phyloP scores from a whole-genome alignment of 306 rosid genomes.

The Ormosia emarginata region DNA sequence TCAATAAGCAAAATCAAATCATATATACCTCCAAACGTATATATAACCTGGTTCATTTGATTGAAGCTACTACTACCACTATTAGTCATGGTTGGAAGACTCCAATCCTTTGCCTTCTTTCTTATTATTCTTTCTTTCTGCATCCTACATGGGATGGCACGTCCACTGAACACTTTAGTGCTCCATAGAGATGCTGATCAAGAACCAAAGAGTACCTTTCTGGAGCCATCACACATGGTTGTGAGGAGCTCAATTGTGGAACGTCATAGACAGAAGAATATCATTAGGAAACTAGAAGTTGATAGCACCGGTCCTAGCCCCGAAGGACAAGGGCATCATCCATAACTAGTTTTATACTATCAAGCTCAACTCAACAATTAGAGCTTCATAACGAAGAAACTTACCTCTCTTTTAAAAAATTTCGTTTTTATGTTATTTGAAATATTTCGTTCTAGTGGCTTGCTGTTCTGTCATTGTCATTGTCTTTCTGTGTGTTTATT shows the following conservation, averaged over 20 bases:
- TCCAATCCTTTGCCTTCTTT: conserved; percentile 20
- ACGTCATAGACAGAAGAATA: neutral
- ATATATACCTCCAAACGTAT: neutral
- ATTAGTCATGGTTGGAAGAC: conserved; percentile 28
- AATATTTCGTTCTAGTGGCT: neutral
- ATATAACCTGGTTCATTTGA: neutral
- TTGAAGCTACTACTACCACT: neutral
- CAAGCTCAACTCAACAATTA: neutral
- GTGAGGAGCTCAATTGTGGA: neutral
- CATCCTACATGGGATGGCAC: conserved; percentile 24
- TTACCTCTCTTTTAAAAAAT: neutral
- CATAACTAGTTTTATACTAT: too few relatives aligned
- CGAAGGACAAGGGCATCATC: conserved; percentile 38
- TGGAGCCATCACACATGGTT: conserved; percentile 1
- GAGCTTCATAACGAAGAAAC: neutral
- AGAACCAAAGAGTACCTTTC: neutral
- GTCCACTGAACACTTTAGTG: conserved; percentile 26
- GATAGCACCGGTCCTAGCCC: conserved; percentile 39
- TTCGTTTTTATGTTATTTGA: neutral
- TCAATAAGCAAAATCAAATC: neutral
- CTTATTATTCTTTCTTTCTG: conserved; percentile 17
- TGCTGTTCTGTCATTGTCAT: neutral
- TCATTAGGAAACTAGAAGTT: neutral
- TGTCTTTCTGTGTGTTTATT: neutral
- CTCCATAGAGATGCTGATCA: neutral